Base-by-base conservation (phyloP, 352 stramenopile species). In the Globisporangium apiculatum region DNA sequence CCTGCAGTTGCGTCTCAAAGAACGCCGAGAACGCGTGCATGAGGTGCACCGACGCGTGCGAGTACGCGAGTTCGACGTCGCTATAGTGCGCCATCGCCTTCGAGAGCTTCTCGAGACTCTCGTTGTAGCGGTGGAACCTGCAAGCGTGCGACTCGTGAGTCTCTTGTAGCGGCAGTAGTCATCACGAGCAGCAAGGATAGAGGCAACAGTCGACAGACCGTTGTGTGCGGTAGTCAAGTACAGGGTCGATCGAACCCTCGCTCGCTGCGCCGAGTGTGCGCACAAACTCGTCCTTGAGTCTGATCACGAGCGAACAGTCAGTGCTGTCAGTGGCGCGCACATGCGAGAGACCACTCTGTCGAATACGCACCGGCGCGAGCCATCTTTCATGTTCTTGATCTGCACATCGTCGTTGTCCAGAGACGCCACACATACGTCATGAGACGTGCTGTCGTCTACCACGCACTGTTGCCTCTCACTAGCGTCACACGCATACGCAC, bases 321-420 rank as follows among this genome's bases (percentile, higher is more conserved):
- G 24, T 11, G 8, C 54, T 62, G 38, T 24, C 14, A 24, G 17
- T 18, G n/a, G 2, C 49, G 15, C 46, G 6, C 3, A 38, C 14
- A 56, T 40, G 46, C 9, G 9, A 36, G 7, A 17, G 14, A 40
- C 51, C 64, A 3, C 4, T 31, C 24, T 31, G 24, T 31, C 24
- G 24, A 31, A 14, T 18, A 60, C 57, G 8, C 37, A 87, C 80
- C 80, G 67, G 46, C 81, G 75, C 15, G 78, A 89, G 10, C 79
- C 78, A 68, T 89, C 78, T 63, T 91, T 91, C 67, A 91, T 79
- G 58, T 86, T 86, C 69, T 84, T 82, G 71, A 82, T 73, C 72
- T 82, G 51, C 41, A 4, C 31, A 41, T 51, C 41, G 38, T 31
- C 6, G 37, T 8, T 9, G 48, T 17, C 40, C 10, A 51, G n/a